These are phyloP conservation scores for Pisolithus marmoratus DNA, from an alignment of 768 basidiomycete genomes.

Conservation along the genomic window DNA sequence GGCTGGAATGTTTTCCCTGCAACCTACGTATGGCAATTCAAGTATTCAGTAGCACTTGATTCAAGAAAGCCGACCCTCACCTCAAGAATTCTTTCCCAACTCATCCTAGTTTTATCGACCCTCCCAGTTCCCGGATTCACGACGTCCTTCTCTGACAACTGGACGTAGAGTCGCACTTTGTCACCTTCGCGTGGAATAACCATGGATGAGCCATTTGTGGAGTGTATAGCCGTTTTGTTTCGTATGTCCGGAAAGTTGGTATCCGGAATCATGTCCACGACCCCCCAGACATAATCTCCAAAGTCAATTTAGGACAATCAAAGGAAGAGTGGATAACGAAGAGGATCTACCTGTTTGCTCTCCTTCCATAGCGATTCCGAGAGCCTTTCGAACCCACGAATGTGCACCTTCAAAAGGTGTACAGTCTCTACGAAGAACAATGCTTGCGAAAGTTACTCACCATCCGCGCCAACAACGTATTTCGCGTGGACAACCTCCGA, in stretches of 20 bases:
- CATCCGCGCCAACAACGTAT: slow-evolving; percentile 33
- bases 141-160: slow-evolving; percentile 47
- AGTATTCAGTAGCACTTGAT: neutral
- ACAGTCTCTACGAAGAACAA: neutral
- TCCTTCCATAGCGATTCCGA: slow-evolving; percentile 43
- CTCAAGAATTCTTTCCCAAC: slow-evolving; percentile 46
- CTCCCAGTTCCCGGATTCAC: slow-evolving; percentile 42
- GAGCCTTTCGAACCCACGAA: slow-evolving; percentile 41
- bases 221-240: slow-evolving; percentile 60
- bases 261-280: slow-evolving; percentile 64
- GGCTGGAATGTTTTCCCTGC: slow-evolving; percentile 53
- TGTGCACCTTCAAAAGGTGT: slow-evolving; percentile 31
- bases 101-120: slow-evolving; percentile 47
- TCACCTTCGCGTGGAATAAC: slow-evolving; percentile 69
- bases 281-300: slow-evolving; percentile 74
- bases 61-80: slow-evolving; percentile 27
- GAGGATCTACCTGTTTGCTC: slow-evolving; percentile 36
- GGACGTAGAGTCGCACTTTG: slow-evolving; percentile 66
- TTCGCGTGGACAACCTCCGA: slow-evolving; percentile 31
- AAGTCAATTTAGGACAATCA: neutral
- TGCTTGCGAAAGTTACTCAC: slow-evolving; percentile 8
- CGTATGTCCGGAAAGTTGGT: slow-evolving; percentile 78
- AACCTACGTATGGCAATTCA: slow-evolving; percentile 31
- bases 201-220: slow-evolving; percentile 63
- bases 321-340: neutral